Evolutionary conservation across 495 filamentous ascomycete genomes (phyloP).

Genomic region (Penicillium turbatum): DNA sequence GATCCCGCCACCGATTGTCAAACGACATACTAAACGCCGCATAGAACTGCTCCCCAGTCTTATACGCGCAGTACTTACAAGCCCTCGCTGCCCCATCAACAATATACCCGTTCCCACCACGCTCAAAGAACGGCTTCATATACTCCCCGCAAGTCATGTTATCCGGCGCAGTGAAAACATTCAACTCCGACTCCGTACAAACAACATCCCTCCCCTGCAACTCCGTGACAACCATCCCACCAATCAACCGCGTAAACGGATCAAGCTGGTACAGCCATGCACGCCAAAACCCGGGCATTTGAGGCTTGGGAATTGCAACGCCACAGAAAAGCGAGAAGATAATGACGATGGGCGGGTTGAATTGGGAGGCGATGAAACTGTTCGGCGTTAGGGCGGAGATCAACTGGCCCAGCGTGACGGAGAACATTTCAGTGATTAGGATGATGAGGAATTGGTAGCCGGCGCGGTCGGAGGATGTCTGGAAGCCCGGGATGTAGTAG

Average conservation of each 20-base stretch:
- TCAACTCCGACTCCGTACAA: slow-evolving; percentile 55
- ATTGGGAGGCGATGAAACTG: slow-evolving; percentile 64
- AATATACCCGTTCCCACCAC: slow-evolving; percentile 64
- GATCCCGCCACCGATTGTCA: slow-evolving; percentile 67
- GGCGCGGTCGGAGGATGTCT: slow-evolving; percentile 50
- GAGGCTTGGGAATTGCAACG: slow-evolving; percentile 68
- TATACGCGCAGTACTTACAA: slow-evolving; percentile 77
- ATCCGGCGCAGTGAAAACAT: slow-evolving; percentile 55
- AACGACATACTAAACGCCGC: slow-evolving; percentile 58
- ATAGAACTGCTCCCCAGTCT: slow-evolving; percentile 75
- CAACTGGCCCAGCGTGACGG: slow-evolving; percentile 66
- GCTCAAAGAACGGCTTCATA: slow-evolving; percentile 63
- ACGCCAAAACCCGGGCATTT: slow-evolving; percentile 75
- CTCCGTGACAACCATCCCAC: slow-evolving; percentile 72
- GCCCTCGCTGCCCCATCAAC: slow-evolving; percentile 50
- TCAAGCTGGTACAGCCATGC: slow-evolving; percentile 78
- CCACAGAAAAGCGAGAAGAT: slow-evolving; percentile 81
- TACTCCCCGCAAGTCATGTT: slow-evolving; percentile 67
- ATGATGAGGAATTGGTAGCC: slow-evolving; percentile 84
- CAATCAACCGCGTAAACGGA: slow-evolving; percentile 78
- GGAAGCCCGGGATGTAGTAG: slow-evolving; percentile 69
- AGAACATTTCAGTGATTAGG: slow-evolving; percentile 70
- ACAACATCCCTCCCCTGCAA: slow-evolving; percentile 59
- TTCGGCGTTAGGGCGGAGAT: slow-evolving; percentile 65
- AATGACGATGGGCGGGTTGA: slow-evolving; percentile 76